Evolutionary conservation across 1,284 basidiomycete genomes (phyloP), one percentile per base, ranked within the genome.

Genomic region (Melampsora americana): DNA sequence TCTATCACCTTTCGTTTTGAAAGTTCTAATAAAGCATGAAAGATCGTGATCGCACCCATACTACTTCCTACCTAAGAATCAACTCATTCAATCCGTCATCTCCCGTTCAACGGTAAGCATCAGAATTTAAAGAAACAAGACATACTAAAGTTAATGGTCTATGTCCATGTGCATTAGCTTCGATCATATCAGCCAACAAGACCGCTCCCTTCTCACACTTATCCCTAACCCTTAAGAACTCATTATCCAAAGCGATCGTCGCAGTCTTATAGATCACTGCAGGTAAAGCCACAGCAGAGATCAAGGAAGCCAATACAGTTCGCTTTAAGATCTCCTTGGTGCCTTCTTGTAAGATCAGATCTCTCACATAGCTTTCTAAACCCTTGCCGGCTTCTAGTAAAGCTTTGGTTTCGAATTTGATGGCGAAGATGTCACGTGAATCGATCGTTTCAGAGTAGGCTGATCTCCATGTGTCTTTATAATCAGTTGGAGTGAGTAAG

Each of bases 41-140:
- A 82, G 61, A 87, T 82, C 0, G 86, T 86, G 0, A 86, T 82
- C 0, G 86, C 85, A 11, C 87, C 87, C 7, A 87, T 82, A 0
- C 85, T 86, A 1, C 85, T 85, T 3, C 86, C 87, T 78, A 87
- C 84, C 85, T 85, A 78, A 23, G 4, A 30, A 61, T 42, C 1
- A 3, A 28, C 28, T 11, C 5, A 42, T 42, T 42, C 12, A 42
- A 11, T 42, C 39, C 5, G 18, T 30, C 11, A 62, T 2, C 6
- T 9, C n/a, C n/a, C n/a, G n/a, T n/a, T n/a, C n/a, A n/a, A n/a
- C n/a, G n/a, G n/a, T n/a, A n/a, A n/a, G n/a, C n/a, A n/a, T n/a
- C n/a, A n/a, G n/a, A n/a, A n/a, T n/a, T n/a, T n/a, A n/a, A n/a
- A n/a, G n/a, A n/a, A n/a, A n/a, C n/a, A 48, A 50, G 0, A 68